Evolutionary conservation across 108 stramenopile genomes (phyloP).

Genomic region (Bacterosira constricta): DNA sequence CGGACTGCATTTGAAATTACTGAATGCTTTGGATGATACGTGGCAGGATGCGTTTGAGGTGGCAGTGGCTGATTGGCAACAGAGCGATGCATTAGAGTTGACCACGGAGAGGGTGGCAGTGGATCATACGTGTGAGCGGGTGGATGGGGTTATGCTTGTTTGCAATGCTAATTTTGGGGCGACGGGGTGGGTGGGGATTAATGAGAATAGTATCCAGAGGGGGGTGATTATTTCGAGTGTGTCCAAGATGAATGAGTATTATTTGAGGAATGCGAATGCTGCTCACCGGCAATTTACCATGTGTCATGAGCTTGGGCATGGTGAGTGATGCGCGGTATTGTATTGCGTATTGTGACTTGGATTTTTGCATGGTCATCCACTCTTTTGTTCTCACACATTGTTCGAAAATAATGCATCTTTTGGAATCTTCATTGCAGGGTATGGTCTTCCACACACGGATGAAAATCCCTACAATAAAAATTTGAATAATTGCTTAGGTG

Average conservation of each 20-base stretch:
- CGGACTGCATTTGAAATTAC: conserved; percentile 57
- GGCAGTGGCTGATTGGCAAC: conserved; percentile 72
- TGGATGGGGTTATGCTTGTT: conserved; percentile 67
- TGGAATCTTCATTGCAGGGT: conserved; percentile 48
- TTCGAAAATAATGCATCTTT: neutral
- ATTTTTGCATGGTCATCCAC: neutral
- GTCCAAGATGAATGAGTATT: conserved; percentile 83
- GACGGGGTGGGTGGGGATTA: conserved; percentile 81
- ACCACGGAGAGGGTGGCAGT: conserved; percentile 22
- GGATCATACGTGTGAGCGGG: conserved; percentile 36
- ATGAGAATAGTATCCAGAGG: conserved; percentile 49
- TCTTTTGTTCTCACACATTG: neutral
- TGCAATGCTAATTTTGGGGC: conserved; percentile 78
- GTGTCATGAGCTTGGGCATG: conserved; percentile 52
- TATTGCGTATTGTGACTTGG: neutral
- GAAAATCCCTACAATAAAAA: conserved; percentile 71
- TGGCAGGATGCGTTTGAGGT: conserved; percentile 61
- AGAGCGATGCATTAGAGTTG: conserved; percentile 60
- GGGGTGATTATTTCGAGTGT: conserved; percentile 54
- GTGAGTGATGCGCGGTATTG: neutral
- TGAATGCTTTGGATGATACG: conserved; percentile 63
- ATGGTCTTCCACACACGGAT: conserved; percentile 84
- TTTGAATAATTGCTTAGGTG: conserved; percentile 65
- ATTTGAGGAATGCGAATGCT: conserved; percentile 58
- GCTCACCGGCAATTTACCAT: conserved; percentile 62